Base-by-base conservation (phyloP, 2,329 filamentous ascomycete genomes). In the Penicillium crustosum region DNA sequence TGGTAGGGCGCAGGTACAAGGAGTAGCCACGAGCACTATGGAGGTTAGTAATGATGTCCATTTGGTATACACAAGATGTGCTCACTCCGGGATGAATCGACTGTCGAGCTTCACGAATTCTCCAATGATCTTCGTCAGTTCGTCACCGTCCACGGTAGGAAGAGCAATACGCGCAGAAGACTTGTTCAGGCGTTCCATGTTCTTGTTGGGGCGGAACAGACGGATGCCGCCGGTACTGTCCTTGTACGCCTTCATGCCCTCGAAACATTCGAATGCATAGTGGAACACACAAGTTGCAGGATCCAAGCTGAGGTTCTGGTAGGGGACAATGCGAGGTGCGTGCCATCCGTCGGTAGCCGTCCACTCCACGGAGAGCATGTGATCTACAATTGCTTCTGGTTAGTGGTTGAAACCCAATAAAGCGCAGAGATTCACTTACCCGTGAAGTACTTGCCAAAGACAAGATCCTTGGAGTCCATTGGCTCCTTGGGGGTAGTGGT, bases 211-310 rank as follows among this genome's bases (percentile, higher is more conserved):
- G 35, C 94, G 86, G 84, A 99, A 99, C 54, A 99, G 82, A 55
- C 93, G 88, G 66, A 96, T 85, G 59, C 87, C 80, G 67, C 91
- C 91, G 43, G 85, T 74, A 69, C 83, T 86, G 79, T 96, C 91
- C 78, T 93, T 95, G 84, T 99, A 99, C 59, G 94, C 94, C 82
- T 99, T 99, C 92, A 97, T 96, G 67, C 94, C 94, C 81, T 99
- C 94, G 78, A 99, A 99, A 76, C 90, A 94, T 77, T 95, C 91
- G 73, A 97, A 97, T 49, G 91, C 94, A 78, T 99, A 99, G 84
- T 99, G 94, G 79, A 99, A 93, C 62, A 97, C 94, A 79, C 93
- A 97, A 35, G 91, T 94, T 43, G 94, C 91, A 27, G 94, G 94
- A 76, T 97, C 94, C 69, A 99, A 89, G 45, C 90, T 93, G 68